Evolutionary conservation across 2,329 filamentous ascomycete species (phyloP), one percentile per base, ranked within the genome.

Genomic region (Sclerotinia trifoliorum): DNA sequence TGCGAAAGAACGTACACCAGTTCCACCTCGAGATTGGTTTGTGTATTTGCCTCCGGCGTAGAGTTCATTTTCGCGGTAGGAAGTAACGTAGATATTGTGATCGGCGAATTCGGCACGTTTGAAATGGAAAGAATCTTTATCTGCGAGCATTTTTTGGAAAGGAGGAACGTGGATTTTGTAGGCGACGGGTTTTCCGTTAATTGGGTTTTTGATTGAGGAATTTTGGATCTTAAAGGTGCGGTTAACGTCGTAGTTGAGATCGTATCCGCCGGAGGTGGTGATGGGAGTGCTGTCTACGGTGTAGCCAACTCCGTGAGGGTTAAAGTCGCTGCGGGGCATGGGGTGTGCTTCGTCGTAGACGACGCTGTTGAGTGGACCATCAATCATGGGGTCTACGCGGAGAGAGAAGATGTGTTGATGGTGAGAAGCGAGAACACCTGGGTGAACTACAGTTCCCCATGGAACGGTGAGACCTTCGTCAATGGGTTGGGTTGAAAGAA

Each of bases 321-420:
- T 88, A 73, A 80, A 78, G 60, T 76, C 74, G 32, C 83, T 81
- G 57, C 86, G 81, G 1, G 86, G 85, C 82, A 90, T 86, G 0
- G 88, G 78, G 65, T 86, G 83, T 3, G 84, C 85, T 73, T 88
- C 86, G 68, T 85, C 81, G 74, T 89, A 85, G 67, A 85, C 81
- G 39, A 87, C 77, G 0, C 82, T 79, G 74, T 88, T 87, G 32
- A 80, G 78, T 70, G 82, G 81, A 0, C 87, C 86, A 69, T 86
- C 86, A 61, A 88, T 80, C 71, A 84, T 85, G n/a, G 87, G 86
- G 74, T 89, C 87, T 17, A 89, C 80, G 11, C 87, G 84, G 6
- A 89, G 81, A 4, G 85, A 88, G 80, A 94, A 92, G 77, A 93
- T 90, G 78, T 93, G 91, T 76, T 94, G 90, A 75, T 93, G 90